Conservation (phyloP, 257 asterid genomes). For the Rehmannia glutinosa region DNA sequence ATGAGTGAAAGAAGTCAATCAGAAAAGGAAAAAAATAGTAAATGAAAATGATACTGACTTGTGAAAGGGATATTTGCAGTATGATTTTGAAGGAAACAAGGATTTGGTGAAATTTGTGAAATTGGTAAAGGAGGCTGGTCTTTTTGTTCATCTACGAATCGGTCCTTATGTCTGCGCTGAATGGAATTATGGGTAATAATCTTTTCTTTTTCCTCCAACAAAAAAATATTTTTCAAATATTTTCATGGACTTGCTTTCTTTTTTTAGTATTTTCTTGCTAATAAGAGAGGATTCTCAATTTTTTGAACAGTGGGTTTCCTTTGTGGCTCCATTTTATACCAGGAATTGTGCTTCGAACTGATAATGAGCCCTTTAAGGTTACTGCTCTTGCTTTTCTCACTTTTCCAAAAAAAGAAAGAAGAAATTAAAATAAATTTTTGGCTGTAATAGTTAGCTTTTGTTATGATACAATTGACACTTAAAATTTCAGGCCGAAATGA, state of each 20-base stretch:
- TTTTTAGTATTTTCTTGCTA: too few species aligned
- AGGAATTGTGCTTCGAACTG: conserved; percentile 69
- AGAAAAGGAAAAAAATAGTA: neutral
- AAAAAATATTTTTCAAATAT: too few species aligned
- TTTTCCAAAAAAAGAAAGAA: too few species aligned
- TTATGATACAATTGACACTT: neutral
- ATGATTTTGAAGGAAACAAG: conserved; percentile 70
- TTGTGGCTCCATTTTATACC: conserved; percentile 91
- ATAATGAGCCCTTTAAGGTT: too few species aligned
- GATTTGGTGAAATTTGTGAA: conserved; percentile 78
- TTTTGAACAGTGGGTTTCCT: conserved; percentile 79
- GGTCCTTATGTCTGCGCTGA: conserved; percentile 95
- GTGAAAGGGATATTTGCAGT: conserved; percentile 46
- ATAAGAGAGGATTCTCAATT: neutral
- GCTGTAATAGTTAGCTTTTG: neutral
- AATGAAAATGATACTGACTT: conserved; percentile 27
- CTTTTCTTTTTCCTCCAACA: neutral
- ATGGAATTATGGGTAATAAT: conserved; percentile 81
- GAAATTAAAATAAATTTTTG: neutral
- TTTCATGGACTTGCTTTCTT: too few species aligned
- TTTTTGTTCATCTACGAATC: conserved; percentile 62
- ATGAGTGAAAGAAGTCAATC: conserved; percentile 8
- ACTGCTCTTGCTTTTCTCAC: too few species aligned
- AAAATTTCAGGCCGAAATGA: conserved; percentile 74
- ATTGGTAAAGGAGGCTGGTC: conserved; percentile 69